Conservation (phyloP, 495 filamentous ascomycete species). For the Podospora didyma region DNA sequence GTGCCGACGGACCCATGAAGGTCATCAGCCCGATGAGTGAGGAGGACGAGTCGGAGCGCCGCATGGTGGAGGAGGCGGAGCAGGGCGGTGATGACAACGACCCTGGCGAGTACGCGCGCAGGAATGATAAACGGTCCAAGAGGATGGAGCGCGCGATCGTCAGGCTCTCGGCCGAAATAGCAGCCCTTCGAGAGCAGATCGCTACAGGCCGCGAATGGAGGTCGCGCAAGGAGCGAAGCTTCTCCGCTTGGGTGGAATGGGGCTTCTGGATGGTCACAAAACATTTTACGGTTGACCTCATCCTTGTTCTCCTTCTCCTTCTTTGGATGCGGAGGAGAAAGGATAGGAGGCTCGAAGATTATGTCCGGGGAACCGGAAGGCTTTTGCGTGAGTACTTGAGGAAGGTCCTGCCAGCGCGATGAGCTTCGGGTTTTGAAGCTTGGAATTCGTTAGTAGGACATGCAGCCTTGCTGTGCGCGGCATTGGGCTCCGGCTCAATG, state of each 20-base stretch:
- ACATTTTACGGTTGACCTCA: conserved; percentile 68
- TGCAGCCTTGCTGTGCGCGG: too few relatives aligned
- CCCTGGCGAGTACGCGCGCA: conserved; percentile 33
- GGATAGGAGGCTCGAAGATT: conserved; percentile 72
- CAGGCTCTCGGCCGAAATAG: conserved; percentile 87
- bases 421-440: conserved; percentile 17
- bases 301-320: conserved; percentile 64
- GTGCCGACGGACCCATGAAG: conserved; percentile 55
- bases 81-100: conserved; percentile 46
- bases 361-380: conserved; percentile 62
- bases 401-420: conserved; percentile 50
- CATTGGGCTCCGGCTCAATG: too few relatives aligned
- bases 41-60: conserved; percentile 62
- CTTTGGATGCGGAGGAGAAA: conserved; percentile 76
- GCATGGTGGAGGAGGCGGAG: conserved; percentile 35
- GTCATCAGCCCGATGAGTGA: conserved; percentile 79
- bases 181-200: conserved; percentile 89
- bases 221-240: conserved; percentile 47
- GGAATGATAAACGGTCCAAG: conserved; percentile 65
- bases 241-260: conserved; percentile 71
- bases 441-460: too few relatives aligned
- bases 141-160: conserved; percentile 84
- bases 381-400: conserved; percentile 57
- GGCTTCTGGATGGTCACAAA: conserved; percentile 64
- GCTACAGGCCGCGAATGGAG: conserved; percentile 59